Conservation (phyloP, 1,284 basidiomycete species). For the Ceratobasidium sp. region DNA sequence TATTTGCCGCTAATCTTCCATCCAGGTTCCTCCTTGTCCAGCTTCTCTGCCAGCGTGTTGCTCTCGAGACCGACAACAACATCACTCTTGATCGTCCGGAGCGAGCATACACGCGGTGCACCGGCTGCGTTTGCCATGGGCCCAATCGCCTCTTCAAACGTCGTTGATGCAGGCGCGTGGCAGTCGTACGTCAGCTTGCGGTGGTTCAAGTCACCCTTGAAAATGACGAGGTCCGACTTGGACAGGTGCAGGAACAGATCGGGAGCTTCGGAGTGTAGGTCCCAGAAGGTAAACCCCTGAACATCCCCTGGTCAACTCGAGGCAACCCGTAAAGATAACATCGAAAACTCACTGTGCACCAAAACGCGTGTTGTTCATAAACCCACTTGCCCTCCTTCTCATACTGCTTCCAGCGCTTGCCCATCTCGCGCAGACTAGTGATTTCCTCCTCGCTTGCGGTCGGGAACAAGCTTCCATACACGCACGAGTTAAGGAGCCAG, state of each 20-base stretch:
- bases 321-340: neutral
- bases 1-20: conserved; percentile 99
- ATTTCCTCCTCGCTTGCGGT: conserved; percentile 83
- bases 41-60: conserved; percentile 74
- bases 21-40: conserved; percentile 90
- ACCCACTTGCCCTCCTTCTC: conserved; percentile 94
- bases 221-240: conserved; percentile 91
- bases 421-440: conserved; percentile 85
- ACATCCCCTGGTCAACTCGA: conserved; percentile 63
- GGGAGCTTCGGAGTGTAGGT: conserved; percentile 88
- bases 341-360: conserved; percentile 70
- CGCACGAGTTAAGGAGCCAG: conserved; percentile 91
- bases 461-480: conserved; percentile 90
- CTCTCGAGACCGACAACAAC: conserved; percentile 74
- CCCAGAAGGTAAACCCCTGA: conserved; percentile 76
- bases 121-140: conserved; percentile 92
- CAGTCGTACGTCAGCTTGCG: conserved; percentile 94
- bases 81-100: conserved; percentile 82
- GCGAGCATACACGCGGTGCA: conserved; percentile 86
- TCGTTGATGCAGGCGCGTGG: conserved; percentile 90
- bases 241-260: conserved; percentile 95
- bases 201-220: conserved; percentile 97
- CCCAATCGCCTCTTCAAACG: conserved; percentile 93
- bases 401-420: conserved; percentile 95
- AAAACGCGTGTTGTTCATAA: conserved; percentile 97